phyloP scores from a whole-genome alignment of 345 rosid genomes.

The Rhizophora mangle region DNA sequence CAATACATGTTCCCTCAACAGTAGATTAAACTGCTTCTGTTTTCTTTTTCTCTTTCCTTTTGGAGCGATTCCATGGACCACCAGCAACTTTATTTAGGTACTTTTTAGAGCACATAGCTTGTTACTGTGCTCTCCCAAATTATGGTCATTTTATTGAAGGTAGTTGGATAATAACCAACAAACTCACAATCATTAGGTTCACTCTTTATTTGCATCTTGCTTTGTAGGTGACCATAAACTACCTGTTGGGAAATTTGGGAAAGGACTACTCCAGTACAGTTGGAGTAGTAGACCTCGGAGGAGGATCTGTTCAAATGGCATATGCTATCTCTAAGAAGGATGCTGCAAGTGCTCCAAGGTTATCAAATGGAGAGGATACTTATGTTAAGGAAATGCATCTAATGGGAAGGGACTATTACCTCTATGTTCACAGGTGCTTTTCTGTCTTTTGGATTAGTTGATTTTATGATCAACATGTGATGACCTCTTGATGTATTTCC shows the following conservation, averaged over 20 bases:
- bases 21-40: not conserved
- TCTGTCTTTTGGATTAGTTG: conserved; percentile 10
- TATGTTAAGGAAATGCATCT: conserved; percentile 76
- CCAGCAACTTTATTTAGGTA: too few relatives aligned
- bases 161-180: not conserved
- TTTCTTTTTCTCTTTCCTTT: not conserved
- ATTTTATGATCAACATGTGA: conserved; percentile 5
- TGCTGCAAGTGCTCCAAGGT: conserved; percentile 70
- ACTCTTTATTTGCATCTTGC: conserved; percentile 2
- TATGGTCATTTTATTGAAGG: not conserved
- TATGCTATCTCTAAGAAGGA: conserved; percentile 81
- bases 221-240: conserved; percentile 90
- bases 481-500: not conserved
- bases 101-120: too few relatives aligned
- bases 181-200: not conserved
- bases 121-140: not conserved
- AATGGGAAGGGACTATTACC: conserved; percentile 72
- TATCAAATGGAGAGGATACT: conserved; percentile 66
- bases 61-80: not conserved
- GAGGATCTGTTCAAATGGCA: conserved; percentile 99
- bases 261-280: conserved; percentile 66
- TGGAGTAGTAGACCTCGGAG: conserved; percentile 98
- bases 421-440: conserved; percentile 88
- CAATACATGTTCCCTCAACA: not conserved
- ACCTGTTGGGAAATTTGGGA: conserved; percentile 76